Evolutionary conservation across 2,329 filamentous ascomycete species (phyloP).

Genomic region (Stylonectria norvegica): DNA sequence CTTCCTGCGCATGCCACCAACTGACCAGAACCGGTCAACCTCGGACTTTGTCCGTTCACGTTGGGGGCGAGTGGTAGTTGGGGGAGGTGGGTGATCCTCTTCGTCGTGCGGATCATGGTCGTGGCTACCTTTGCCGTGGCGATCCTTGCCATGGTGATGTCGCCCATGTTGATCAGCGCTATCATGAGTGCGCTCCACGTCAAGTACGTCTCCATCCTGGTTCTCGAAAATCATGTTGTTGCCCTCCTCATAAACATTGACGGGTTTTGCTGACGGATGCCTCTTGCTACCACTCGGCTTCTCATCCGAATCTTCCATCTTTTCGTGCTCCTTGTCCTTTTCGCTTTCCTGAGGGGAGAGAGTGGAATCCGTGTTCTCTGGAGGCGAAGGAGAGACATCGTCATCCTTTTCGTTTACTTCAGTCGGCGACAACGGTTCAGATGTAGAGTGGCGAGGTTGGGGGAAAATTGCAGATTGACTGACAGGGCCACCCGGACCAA

Average conservation of each 20-base stretch:
- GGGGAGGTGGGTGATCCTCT: constrained; percentile 17
- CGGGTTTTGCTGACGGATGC: constrained; percentile 24
- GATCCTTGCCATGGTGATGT: constrained; percentile 9
- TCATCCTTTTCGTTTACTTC: constrained; percentile 28
- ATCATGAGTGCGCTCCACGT: constrained; percentile 56
- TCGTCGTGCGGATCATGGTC: constrained; percentile 5
- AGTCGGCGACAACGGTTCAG: constrained; percentile 19
- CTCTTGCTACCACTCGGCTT: constrained; percentile 14
- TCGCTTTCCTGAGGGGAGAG: constrained; percentile 31
- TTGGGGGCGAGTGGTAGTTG: constrained; percentile 11
- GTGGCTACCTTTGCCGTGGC: no score
- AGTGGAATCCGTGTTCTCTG: constrained; percentile 34
- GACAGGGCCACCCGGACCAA: constrained; percentile 80
- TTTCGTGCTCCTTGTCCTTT: constrained; percentile 30
- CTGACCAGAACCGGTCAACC: constrained; percentile 30
- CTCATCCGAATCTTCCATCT: constrained; percentile 22
- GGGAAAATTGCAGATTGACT: constrained; percentile 87
- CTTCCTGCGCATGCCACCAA: constrained; percentile 45
- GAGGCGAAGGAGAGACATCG: constrained; percentile 26
- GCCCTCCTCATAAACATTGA: constrained; percentile 80
- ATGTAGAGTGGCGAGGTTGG: constrained; percentile 37
- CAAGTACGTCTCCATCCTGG: constrained; percentile 79
- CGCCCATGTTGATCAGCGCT: constrained; percentile 8
- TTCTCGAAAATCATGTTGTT: constrained; percentile 78
- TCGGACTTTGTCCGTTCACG: constrained; percentile 13